Base-by-base conservation (phyloP, 1,284 basidiomycete genomes). In the Tetrapyrgos nigripes region DNA sequence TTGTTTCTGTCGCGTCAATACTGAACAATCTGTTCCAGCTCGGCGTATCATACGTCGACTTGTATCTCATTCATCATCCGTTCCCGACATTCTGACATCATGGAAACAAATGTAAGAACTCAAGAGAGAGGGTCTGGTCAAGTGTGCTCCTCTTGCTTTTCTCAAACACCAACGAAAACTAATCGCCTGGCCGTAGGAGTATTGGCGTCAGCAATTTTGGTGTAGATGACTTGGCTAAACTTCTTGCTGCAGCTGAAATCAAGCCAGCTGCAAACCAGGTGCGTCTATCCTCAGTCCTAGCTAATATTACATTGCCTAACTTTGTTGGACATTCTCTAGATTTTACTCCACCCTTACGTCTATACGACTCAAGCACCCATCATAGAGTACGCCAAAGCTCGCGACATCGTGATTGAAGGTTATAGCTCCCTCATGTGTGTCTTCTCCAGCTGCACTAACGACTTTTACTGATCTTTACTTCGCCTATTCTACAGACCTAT, bases 131-230 rank as follows among this genome's bases (percentile, higher is more conserved):
- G 88, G 87, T 0, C 71, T 85, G 4, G 79, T 81, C 26, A 89
- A 83, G 87, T 85, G 44, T 28, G 77, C n/a, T n/a, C n/a, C n/a
- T 66, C 1, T 28, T 48, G 14, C 31, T 14, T 8, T 33, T 33
- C 31, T 8, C 31, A 33, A 14, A 8, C n/a, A n/a, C n/a, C n/a
- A n/a, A n/a, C n/a, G n/a, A n/a, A n/a, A n/a, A n/a, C n/a, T n/a
- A n/a, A n/a, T n/a, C n/a, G n/a, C n/a, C n/a, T n/a, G n/a, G n/a
- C 31, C 46, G n/a, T n/a, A 89, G 86, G 82, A 88, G 84, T 61
- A 89, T 91, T 55, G 90, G 90, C n/a, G 86, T 92, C 23, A 88
- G 85, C 71, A 93, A 92, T 74, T 91, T 88, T 68, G 71, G 73
- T n/a, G 75, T 87, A 24, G 68, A 77, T 3, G 77, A 87, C 43